Conservation (phyloP, 345 rosid species). For the Citrus maxima region DNA sequence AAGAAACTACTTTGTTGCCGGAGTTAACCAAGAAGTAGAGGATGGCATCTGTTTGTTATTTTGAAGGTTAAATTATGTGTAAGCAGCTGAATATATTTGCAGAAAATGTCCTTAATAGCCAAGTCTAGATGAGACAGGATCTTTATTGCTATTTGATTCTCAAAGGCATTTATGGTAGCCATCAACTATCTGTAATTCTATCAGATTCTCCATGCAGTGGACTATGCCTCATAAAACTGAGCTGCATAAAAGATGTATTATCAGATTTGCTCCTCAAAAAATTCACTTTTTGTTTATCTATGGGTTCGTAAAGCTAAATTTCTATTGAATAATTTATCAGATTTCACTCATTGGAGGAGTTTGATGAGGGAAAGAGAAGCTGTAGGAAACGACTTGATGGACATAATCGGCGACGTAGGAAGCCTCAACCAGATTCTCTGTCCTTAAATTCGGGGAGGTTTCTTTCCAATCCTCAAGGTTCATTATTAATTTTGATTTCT, state of each 20-base stretch:
- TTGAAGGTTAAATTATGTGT: background rate
- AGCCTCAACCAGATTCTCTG: slow-evolving; percentile 56
- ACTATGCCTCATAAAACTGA: background rate
- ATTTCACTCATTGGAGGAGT: slow-evolving; percentile 75
- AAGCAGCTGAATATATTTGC: background rate
- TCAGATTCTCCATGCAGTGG: background rate
- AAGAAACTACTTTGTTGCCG: background rate
- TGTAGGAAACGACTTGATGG: slow-evolving; percentile 82
- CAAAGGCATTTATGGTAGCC: background rate
- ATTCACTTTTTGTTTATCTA: background rate
- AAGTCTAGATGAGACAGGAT: background rate
- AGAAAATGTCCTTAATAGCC: background rate
- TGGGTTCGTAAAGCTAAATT: background rate
- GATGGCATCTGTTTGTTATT: background rate
- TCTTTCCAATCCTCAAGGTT: slow-evolving; percentile 50
- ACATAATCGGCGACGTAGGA: slow-evolving; percentile 69
- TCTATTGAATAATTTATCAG: slow-evolving; percentile 22
- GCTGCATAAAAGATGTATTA: background rate
- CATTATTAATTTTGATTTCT: background rate
- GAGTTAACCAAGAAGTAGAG: background rate
- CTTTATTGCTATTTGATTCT: background rate
- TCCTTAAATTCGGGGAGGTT: slow-evolving; percentile 39
- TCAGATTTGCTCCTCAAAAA: background rate
- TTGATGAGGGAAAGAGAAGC: slow-evolving; percentile 77
- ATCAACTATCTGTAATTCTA: background rate